Evolutionary conservation across 768 basidiomycete species (phyloP).

Genomic region (Kwoniella mangroviensis): DNA sequence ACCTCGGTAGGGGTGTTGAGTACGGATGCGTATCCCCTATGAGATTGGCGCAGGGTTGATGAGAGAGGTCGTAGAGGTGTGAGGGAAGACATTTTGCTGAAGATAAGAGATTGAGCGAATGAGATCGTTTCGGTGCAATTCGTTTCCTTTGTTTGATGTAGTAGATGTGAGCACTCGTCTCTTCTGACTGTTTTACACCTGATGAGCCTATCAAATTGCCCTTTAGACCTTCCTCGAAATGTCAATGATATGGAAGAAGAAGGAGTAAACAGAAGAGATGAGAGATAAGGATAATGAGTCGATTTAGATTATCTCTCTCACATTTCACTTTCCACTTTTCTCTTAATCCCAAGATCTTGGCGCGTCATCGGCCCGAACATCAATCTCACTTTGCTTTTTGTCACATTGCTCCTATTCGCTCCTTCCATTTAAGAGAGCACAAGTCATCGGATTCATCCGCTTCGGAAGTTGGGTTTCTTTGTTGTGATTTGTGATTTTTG

Average conservation of each 20-base stretch:
- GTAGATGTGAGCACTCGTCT: background rate
- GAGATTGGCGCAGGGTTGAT: background rate
- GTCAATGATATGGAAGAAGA: background rate
- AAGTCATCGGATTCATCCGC: constrained; percentile 7
- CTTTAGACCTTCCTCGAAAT: background rate
- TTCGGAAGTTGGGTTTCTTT: background rate
- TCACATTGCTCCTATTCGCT: background rate
- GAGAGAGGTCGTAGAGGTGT: constrained; percentile 10
- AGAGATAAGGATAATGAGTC: constrained; percentile 3
- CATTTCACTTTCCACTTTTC: background rate
- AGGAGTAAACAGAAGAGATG: background rate
- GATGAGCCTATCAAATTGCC: constrained; percentile 5
- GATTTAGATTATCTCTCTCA: background rate
- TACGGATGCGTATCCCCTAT: constrained; percentile 20
- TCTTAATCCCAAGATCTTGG: background rate
- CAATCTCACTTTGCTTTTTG: background rate
- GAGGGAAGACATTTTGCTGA: background rate
- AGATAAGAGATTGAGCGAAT: background rate
- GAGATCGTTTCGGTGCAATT: background rate
- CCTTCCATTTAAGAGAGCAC: background rate
- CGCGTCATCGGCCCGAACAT: constrained; percentile 12
- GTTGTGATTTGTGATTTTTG: constrained; percentile 2
- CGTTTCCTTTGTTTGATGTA: background rate
- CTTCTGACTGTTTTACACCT: background rate
- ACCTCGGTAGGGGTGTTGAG: constrained; percentile 11